These are phyloP conservation scores for Blastobotrys malaysiensis DNA, from an alignment of 1,139 yeast species.

Conservation along the genomic window DNA sequence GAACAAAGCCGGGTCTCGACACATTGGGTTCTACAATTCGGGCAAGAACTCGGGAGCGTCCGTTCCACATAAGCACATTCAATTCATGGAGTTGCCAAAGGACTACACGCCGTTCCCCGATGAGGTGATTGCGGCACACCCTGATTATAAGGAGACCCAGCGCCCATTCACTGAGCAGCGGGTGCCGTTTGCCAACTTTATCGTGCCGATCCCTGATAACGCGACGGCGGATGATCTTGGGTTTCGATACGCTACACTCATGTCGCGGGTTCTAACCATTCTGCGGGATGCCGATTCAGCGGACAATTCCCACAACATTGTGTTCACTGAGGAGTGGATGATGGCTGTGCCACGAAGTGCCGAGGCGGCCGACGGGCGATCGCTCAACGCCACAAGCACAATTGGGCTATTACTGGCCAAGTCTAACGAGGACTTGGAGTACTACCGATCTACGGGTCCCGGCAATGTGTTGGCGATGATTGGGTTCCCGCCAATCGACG, in stretches of 20 bases:
- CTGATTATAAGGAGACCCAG: slow-evolving; percentile 36
- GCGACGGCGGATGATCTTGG: slow-evolving; percentile 40
- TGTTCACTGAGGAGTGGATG: slow-evolving; percentile 79
- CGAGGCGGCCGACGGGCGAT: slow-evolving; percentile 39
- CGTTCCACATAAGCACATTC: slow-evolving; percentile 88
- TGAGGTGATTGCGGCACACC: slow-evolving; percentile 41
- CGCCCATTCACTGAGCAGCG: slow-evolving; percentile 59
- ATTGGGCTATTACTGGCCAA: slow-evolving; percentile 77
- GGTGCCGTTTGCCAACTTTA: slow-evolving; percentile 78
- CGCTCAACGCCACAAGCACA: slow-evolving; percentile 75
- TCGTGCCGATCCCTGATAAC: slow-evolving; percentile 48
- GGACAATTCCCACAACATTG: slow-evolving; percentile 65
- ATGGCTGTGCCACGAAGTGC: slow-evolving; percentile 66
- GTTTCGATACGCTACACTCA: slow-evolving; percentile 60
- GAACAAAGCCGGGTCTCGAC: slow-evolving; percentile 37
- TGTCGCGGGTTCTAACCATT: slow-evolving; percentile 65
- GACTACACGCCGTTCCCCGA: slow-evolving; percentile 58
- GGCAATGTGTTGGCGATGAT: slow-evolving; percentile 46
- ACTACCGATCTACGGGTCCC: slow-evolving; percentile 28
- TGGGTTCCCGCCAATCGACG: slow-evolving; percentile 51
- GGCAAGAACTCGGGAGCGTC: slow-evolving; percentile 90
- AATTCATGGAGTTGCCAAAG: slow-evolving; percentile 67
- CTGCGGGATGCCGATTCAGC: slow-evolving; percentile 36
- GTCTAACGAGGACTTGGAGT: slow-evolving; percentile 44
- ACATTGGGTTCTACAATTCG: slow-evolving; percentile 81